A percentile compares a stretch with the other conserved stretches of the same genome.
Conservation (phyloP, 2,329 filamentous ascomycete genomes). For the Epichloe baconii region DNA sequence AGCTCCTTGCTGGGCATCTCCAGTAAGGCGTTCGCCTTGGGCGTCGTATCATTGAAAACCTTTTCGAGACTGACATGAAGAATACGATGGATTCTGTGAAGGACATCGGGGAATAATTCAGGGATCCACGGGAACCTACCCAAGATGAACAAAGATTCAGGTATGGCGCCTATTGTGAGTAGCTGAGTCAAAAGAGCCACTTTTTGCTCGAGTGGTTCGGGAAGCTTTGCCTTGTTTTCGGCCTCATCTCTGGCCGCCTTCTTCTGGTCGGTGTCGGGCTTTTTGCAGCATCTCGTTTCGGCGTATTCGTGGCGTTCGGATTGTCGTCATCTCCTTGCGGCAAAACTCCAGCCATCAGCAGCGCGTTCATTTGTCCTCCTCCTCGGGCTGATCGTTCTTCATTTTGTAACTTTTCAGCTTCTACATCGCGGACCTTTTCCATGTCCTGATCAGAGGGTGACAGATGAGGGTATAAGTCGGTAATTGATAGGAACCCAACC, state of each 20-base stretch:
- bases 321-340: conserved; percentile 59
- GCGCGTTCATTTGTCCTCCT: conserved; percentile 63
- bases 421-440: conserved; percentile 56
- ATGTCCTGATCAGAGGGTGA: conserved; percentile 79
- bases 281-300: conserved; percentile 38
- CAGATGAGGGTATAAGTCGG: conserved; percentile 83
- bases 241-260: conserved; percentile 25
- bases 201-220: conserved; percentile 79
- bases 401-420: conserved; percentile 64
- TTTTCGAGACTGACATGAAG: conserved; percentile 70
- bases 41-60: conserved; percentile 41
- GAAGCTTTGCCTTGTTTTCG: conserved; percentile 39
- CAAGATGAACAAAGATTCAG: conserved; percentile 83
- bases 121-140: conserved; percentile 88
- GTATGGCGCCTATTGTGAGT: conserved; percentile 80
- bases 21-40: conserved; percentile 16
- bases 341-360: conserved; percentile 76
- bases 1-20: conserved; percentile 32
- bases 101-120: conserved; percentile 70
- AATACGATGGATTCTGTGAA: conserved; percentile 71
- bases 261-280: conserved; percentile 41
- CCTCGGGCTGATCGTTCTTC: conserved; percentile 61
- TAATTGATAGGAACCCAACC: conserved; percentile 87
- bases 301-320: conserved; percentile 25
- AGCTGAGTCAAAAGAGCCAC: conserved; percentile 71